Evolutionary conservation across 371 early-diverging fungal genomes (phyloP), one percentile per base, ranked within the genome.

Genomic region (Mortierella sp.): DNA sequence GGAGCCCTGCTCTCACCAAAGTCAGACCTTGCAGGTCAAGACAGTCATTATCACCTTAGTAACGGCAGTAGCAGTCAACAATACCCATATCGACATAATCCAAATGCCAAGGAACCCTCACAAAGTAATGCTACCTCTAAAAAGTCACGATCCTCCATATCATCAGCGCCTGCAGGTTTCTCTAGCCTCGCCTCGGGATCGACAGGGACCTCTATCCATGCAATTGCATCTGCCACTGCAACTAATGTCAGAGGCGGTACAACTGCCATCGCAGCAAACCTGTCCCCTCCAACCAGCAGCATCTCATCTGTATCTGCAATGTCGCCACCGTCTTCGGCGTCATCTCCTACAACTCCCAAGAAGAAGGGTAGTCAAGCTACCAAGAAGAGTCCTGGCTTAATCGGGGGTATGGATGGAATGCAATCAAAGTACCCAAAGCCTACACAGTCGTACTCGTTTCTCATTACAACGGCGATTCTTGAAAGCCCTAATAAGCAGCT

Each of bases 381-480:
- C 30, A 78, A 78, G 66, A 70, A 69, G 49, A 43, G 40, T 24
- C 54, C 70, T 3, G 35, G 52, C 1, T 8, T 28, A n/a, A 45
- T 54, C 1, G 37, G 16, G 0, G 59, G 59, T 8, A 32, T 32
- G 52, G 75, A 72, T 20, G 37, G 22, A 6, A 12, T 47, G 18
- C 67, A 26, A 10, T 51, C 83, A 40, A 77, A 81, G 63, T 49
- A 40, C 40, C 62, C 75, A 18, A 94, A 94, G 70, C 98, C 98
- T 9, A 93, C 97, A 12, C 93, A 94, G 74, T 95, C 97, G 16
- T 99, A 98, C 80, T 96, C 98, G 22, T 92, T 93, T 18, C 85
- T 99, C 5, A 98, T 99, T 57, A 94, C 96, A 8, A 92, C 95
- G 57, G 99, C 99, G 43, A 96, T 99, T 73, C 83, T 93, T 52